Base-by-base conservation (phyloP, 2,329 filamentous ascomycete genomes). In the Exophiala phaeomuriformis region DNA sequence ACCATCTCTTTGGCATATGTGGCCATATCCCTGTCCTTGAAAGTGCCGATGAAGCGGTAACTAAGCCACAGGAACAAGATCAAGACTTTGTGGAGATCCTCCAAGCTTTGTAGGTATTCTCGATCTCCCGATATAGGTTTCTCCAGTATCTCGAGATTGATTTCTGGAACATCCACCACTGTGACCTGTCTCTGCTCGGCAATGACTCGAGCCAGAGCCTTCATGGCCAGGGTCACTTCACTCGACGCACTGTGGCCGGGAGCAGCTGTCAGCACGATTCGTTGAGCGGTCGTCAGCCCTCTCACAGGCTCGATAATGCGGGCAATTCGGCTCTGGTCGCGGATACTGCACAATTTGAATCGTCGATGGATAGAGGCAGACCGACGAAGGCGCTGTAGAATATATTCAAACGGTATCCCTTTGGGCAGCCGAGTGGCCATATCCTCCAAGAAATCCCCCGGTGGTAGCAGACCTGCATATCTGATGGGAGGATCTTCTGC, bases 61-160 rank as follows among this genome's bases (percentile, higher is more conserved):
- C 87, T 91, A 10, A 98, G 76, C 93, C 93, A 98, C 1, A 95
- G 77, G 66, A 97, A 98, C 44, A 90, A 73, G 42, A 91, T 88
- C 36, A 98, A 74, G 30, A 82, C 77, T 64, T 88, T 87, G 72
- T 98, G 93, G 10, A 98, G 76, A 2, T 73, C 68, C 68, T 98
- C 93, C 19, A 97, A 74, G 5, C 75, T 71, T 51, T 75, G 73
- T 7, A 98, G 75, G 61, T 89, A 88, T 0, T 73, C 67, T 49
- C 77, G 71, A 9, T 69, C 67, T 1, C 67, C 67, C 0, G 70
- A 71, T 1, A 75, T 67, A 0, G 71, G 64, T 29, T 72, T 55
- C 56, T 95, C 88, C 2, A 97, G 77, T 2, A 85, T 68, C 58
- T 90, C 85, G 1, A 98, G 73, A 28, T 86, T 77, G 4, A 97